Evolutionary conservation across 371 early-diverging fungal genomes (phyloP).

Genomic region (Mucor irregularis): DNA sequence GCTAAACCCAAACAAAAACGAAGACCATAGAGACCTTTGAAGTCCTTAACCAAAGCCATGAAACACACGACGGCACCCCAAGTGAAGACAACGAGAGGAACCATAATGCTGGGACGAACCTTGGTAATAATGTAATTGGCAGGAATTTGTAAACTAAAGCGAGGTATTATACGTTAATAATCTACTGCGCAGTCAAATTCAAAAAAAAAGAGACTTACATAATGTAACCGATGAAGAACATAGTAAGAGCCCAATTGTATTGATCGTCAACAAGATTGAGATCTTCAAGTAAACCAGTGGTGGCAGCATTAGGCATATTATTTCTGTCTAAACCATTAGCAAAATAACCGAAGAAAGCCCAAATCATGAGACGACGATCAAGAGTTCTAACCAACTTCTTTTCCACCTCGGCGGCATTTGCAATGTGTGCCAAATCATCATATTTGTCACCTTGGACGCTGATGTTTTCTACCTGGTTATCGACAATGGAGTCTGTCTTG

Average conservation of each 20-base stretch:
- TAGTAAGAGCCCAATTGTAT: slow-evolving; percentile 66
- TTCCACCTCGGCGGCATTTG: slow-evolving; percentile 24
- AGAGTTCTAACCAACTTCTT: slow-evolving; percentile 61
- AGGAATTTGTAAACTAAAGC: slow-evolving; percentile 38
- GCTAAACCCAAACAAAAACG: slow-evolving; percentile 68
- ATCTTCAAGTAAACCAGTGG: slow-evolving; percentile 52
- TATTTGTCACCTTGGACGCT: slow-evolving; percentile 6
- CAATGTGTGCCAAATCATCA: slow-evolving; percentile 5
- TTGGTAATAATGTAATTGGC: slow-evolving; percentile 53
- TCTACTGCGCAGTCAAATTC: background rate
- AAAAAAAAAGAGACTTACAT: slow-evolving; percentile 44
- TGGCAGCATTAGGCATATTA: slow-evolving; percentile 68
- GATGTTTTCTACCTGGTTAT: background rate
- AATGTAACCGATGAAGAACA: slow-evolving; percentile 76
- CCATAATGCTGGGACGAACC: slow-evolving; percentile 56
- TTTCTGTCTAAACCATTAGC: slow-evolving; percentile 76
- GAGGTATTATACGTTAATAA: background rate
- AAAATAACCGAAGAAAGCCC: slow-evolving; percentile 70
- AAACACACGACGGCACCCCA: slow-evolving; percentile 68
- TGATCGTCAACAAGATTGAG: slow-evolving; percentile 43
- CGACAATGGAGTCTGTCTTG: background rate
- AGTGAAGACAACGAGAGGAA: slow-evolving; percentile 56
- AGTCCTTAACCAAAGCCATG: slow-evolving; percentile 54
- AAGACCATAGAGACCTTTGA: slow-evolving; percentile 50
- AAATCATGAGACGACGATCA: slow-evolving; percentile 68